These are phyloP conservation scores for Fremontodendron californicum DNA, from an alignment of 345 rosid species.

Conservation along the genomic window DNA sequence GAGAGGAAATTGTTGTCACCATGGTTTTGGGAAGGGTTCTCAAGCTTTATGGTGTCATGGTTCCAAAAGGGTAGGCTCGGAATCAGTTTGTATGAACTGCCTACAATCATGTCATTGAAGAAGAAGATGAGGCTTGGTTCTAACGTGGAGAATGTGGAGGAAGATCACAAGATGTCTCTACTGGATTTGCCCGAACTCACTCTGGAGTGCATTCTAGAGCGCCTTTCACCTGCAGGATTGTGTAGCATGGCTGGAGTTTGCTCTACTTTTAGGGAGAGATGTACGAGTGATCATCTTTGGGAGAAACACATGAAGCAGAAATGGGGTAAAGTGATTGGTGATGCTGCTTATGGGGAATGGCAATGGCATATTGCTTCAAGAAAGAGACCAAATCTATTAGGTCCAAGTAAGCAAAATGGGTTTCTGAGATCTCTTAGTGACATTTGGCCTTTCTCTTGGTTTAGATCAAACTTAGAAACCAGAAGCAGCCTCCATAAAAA, in stretches of 20 bases:
- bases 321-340: slow-evolving; percentile 74
- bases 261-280: slow-evolving; percentile 52
- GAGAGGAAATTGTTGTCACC: slow-evolving; percentile 29
- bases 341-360: slow-evolving; percentile 62
- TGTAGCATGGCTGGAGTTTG: slow-evolving; percentile 68
- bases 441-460: slow-evolving; percentile 44
- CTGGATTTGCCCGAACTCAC: slow-evolving; percentile 81
- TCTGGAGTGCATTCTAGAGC: slow-evolving; percentile 68
- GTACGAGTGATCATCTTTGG: slow-evolving; percentile 68
- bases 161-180: slow-evolving; percentile 45
- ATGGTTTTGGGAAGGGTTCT: slow-evolving; percentile 30
- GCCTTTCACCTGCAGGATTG: slow-evolving; percentile 63
- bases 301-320: slow-evolving; percentile 65
- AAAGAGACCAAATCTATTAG: slow-evolving; percentile 16
- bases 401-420: slow-evolving; percentile 31
- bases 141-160: slow-evolving; percentile 21
- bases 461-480: slow-evolving; percentile 23
- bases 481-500: slow-evolving; percentile 12
- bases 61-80: slow-evolving; percentile 25
- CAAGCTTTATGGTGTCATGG: slow-evolving; percentile 27
- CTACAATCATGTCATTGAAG: slow-evolving; percentile 18
- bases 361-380: slow-evolving; percentile 41
- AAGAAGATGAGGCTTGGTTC: slow-evolving; percentile 17
- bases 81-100: slow-evolving; percentile 1
- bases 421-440: slow-evolving; percentile 24